Base-by-base conservation (phyloP, 805 yeast species). In the Yarrowia osloensis region DNA sequence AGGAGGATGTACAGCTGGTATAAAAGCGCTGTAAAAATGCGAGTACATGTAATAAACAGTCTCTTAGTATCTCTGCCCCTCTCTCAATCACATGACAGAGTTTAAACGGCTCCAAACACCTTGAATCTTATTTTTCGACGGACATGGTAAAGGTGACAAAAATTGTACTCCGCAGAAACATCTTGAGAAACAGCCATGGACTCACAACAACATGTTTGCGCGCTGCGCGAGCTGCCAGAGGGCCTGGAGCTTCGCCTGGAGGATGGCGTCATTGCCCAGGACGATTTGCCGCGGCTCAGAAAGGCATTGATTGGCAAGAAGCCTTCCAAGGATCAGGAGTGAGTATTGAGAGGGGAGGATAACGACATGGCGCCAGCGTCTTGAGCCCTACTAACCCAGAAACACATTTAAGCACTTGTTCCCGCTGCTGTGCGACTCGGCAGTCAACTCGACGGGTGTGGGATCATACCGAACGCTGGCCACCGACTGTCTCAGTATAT, bases 401-500 rank as follows among this genome's bases (percentile, higher is more conserved):
- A 31, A 29, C 33, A 26, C 42, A 24, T 61, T 61, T 22, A 24
- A n/a, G n/a, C 54, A 44, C 8, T 19, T 61, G 8, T 61, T 61
- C n/a, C 66, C 52, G 31, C 68, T 71, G 6, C 68, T 84, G 6
- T 71, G 76, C n/a, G 52, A 70, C 0, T 74, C 82, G 1, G 68
- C 81, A 11, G 70, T 74, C 29, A 59, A 63, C 1, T 72, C 78
- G 2, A 71, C 76, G 13, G 84, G 82, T 0, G 70, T 77, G 1
- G 81, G 79, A 4, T 72, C 71, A 4, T 74, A 76, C 49, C 75
- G 85, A 65, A 79, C 85, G 0, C 22, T 80, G 0, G 79, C 84
- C 17, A 81, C 85, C 52, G 96, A 91, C 71, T 78, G 88, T 0
- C 73, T 89, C 29, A 77, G 90, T 0, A 80, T 91, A 5, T 89